Conservation (phyloP, 164 flowering plant genomes). For the Chimonanthus praecox region DNA sequence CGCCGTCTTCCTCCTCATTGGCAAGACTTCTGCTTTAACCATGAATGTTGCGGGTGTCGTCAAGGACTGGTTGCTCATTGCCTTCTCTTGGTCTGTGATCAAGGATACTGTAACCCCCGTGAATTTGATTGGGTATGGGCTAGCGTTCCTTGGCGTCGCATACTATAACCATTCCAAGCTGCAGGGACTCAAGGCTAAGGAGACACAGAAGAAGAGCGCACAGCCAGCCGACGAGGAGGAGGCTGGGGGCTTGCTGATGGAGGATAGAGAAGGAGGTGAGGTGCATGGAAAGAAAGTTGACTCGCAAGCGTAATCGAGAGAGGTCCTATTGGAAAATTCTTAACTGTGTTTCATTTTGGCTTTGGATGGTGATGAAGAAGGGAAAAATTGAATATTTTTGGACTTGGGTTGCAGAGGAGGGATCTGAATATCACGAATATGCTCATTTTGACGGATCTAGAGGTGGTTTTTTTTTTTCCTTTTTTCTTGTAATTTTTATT, state of each 20-base stretch:
- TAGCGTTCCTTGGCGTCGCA: constrained; percentile 40
- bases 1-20: constrained; percentile 37
- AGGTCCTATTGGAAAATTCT: background rate
- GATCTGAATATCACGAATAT: background rate
- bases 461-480: background rate
- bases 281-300: constrained; percentile 23
- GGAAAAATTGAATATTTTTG: background rate
- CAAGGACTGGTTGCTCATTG: constrained; percentile 46
- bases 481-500: background rate
- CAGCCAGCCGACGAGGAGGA: constrained; percentile 28
- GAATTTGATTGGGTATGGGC: constrained; percentile 39
- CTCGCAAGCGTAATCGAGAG: constrained; percentile 15
- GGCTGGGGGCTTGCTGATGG: constrained; percentile 32
- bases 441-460: constrained; percentile 4
- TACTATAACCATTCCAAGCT: constrained; percentile 43
- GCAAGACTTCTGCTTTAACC: constrained; percentile 41
- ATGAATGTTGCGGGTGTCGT: constrained; percentile 53
- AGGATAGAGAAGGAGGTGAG: constrained; percentile 26
- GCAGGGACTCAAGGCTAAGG: constrained; percentile 41
- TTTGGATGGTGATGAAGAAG: background rate
- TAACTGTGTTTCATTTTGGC: background rate
- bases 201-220: constrained; percentile 34
- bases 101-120: constrained; percentile 36
- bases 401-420: background rate
- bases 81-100: constrained; percentile 46